These are phyloP conservation scores for Caloboletus firmus DNA, from an alignment of 1,284 basidiomycete genomes.

Conservation along the genomic window DNA sequence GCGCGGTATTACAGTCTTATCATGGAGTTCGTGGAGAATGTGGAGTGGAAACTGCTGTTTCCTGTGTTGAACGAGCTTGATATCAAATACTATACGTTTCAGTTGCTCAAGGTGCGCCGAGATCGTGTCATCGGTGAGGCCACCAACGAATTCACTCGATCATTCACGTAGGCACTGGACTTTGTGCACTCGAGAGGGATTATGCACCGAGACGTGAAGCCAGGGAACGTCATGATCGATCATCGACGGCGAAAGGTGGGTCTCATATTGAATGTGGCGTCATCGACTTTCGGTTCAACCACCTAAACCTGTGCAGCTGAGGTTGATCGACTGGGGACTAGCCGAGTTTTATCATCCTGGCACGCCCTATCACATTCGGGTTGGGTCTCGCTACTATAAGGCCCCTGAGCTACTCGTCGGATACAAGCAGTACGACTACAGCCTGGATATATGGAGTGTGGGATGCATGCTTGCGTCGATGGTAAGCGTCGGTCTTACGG, in stretches of 20 bases:
- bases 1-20: slow-evolving; percentile 82
- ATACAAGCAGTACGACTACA: slow-evolving; percentile 85
- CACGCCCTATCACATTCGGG: slow-evolving; percentile 85
- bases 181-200: slow-evolving; percentile 88
- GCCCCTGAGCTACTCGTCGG: slow-evolving; percentile 86
- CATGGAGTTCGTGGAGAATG: slow-evolving; percentile 83
- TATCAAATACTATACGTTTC: slow-evolving; percentile 83
- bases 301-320: slow-evolving; percentile 47
- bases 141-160: slow-evolving; percentile 1
- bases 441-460: slow-evolving; percentile 84
- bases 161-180: slow-evolving; percentile 64
- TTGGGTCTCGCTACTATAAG: slow-evolving; percentile 90
- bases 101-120: slow-evolving; percentile 68
- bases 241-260: slow-evolving; percentile 73
- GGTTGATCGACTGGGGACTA: slow-evolving; percentile 90
- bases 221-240: slow-evolving; percentile 91
- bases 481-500: slow-evolving; percentile 45
- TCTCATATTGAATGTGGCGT: background rate
- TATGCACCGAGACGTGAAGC: slow-evolving; percentile 91
- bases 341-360: slow-evolving; percentile 91
- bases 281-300: slow-evolving; percentile 1
- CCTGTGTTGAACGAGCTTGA: slow-evolving; percentile 76
- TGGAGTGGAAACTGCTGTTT: slow-evolving; percentile 83
- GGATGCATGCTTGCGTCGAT: slow-evolving; percentile 89
- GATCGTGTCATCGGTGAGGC: background rate